Conservation (phyloP, 1,139 yeast species). For the Magnusiomyces ingens region DNA sequence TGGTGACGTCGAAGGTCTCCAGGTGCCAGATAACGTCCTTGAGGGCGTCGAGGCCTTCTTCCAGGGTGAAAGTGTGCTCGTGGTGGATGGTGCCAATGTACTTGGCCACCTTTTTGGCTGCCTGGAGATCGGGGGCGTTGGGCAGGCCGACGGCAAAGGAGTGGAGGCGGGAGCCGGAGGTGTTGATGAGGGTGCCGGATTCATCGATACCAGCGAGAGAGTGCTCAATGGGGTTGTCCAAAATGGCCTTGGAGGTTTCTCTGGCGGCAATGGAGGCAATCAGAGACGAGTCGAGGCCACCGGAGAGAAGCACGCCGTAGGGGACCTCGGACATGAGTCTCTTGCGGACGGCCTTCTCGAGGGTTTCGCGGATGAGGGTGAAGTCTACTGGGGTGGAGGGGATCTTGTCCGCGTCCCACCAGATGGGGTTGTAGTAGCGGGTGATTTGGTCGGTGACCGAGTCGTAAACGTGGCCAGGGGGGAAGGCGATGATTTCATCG, state of each 20-base stretch:
- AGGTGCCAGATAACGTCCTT: conserved; percentile 90
- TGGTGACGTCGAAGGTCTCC: conserved; percentile 97
- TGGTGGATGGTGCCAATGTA: conserved; percentile 95
- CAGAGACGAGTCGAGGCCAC: conserved; percentile 93
- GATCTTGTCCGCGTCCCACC: conserved; percentile 80
- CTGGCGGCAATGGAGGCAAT: conserved; percentile 96
- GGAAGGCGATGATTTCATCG: conserved; percentile 88
- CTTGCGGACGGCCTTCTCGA: conserved; percentile 95
- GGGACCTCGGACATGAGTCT: conserved; percentile 99
- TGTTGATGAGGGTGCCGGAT: conserved; percentile 63
- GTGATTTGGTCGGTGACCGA: conserved; percentile 78
- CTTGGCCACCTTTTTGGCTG: conserved; percentile 90
- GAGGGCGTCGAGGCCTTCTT: conserved; percentile 94
- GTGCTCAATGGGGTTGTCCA: conserved; percentile 39
- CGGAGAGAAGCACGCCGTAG: conserved; percentile 91
- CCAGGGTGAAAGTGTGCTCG: conserved; percentile 92
- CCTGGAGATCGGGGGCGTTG: conserved; percentile 94
- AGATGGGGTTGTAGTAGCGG: conserved; percentile 82
- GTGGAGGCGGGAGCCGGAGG: conserved; percentile 82
- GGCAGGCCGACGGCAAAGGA: conserved; percentile 97
- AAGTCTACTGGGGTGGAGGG: conserved; percentile 74
- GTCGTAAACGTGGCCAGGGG: conserved; percentile 97
- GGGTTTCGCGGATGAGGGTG: conserved; percentile 61
- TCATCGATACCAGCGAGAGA: conserved; percentile 90
- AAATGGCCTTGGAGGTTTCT: conserved; percentile 78